Conservation (phyloP, 495 filamentous ascomycete species). For the Terfezia boudieri region DNA sequence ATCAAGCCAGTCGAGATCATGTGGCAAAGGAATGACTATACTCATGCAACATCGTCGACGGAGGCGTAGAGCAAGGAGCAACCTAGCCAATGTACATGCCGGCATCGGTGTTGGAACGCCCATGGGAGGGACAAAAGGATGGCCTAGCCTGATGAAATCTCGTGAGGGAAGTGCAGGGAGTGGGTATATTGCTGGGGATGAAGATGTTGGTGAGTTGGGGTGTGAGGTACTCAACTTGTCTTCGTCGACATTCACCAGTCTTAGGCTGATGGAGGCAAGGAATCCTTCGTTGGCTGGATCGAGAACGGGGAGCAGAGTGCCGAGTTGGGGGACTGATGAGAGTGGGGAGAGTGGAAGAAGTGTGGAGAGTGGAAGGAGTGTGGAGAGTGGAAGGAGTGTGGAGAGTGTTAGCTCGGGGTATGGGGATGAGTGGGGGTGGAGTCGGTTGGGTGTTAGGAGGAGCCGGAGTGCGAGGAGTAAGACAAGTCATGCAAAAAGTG, state of each 20-base stretch:
- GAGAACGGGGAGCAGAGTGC: neutral
- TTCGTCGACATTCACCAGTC: too few relatives aligned
- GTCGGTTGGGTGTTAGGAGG: neutral
- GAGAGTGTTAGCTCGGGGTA: neutral
- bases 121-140: neutral
- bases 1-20: neutral
- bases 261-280: neutral
- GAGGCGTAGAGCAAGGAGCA: neutral
- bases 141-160: neutral
- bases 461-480: neutral
- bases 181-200: neutral
- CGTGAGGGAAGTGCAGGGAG: neutral
- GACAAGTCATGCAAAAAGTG: too few relatives aligned
- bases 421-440: neutral
- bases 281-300: neutral
- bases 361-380: neutral
- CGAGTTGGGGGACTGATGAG: neutral
- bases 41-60: neutral
- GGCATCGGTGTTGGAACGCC: neutral
- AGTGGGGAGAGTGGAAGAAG: neutral
- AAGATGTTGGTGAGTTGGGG: neutral
- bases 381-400: neutral
- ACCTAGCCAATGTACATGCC: too few relatives aligned
- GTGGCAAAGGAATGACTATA: neutral
- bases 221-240: neutral